Percentiles rank a stretch among this genome's conserved stretches.
Conservation (phyloP, 495 filamentous ascomycete genomes). For the Xylaria palmicola region DNA sequence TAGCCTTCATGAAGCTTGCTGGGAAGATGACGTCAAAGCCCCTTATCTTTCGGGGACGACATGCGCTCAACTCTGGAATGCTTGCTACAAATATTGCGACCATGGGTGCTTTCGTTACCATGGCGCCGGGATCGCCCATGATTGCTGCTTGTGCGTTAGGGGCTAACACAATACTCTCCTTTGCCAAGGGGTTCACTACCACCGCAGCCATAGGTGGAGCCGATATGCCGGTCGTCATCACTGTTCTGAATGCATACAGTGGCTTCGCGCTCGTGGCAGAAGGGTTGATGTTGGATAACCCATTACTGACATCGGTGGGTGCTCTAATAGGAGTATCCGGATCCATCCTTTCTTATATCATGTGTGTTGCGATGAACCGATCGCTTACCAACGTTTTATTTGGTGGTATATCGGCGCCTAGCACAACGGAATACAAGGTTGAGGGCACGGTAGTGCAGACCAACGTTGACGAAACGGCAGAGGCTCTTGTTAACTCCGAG, state of each 20-base stretch:
- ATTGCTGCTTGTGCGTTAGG: conserved; percentile 72
- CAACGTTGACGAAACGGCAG: conserved; percentile 71
- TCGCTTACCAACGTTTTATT: conserved; percentile 79
- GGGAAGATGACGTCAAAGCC: conserved; percentile 74
- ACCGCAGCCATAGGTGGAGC: conserved; percentile 82
- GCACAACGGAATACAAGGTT: conserved; percentile 64
- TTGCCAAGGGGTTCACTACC: conserved; percentile 78
- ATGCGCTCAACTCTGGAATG: conserved; percentile 67
- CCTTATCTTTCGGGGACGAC: conserved; percentile 64
- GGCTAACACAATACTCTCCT: conserved; percentile 71
- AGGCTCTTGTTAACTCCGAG: conserved; percentile 66
- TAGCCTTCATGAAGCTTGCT: conserved; percentile 77
- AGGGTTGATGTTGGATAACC: conserved; percentile 84
- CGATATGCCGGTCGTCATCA: conserved; percentile 85
- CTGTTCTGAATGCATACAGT: conserved; percentile 80
- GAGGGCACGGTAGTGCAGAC: conserved; percentile 71
- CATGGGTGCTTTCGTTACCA: conserved; percentile 74
- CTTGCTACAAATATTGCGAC: conserved; percentile 71
- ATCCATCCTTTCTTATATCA: conserved; percentile 78
- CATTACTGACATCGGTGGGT: conserved; percentile 73
- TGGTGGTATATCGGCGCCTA: conserved; percentile 66
- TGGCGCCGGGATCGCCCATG: conserved; percentile 69
- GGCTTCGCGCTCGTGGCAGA: conserved; percentile 82
- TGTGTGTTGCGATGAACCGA: conserved; percentile 83
- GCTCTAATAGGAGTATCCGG: conserved; percentile 79